These are phyloP conservation scores for Solanum piurae DNA, from an alignment of 257 asterid genomes.

Conservation along the genomic window DNA sequence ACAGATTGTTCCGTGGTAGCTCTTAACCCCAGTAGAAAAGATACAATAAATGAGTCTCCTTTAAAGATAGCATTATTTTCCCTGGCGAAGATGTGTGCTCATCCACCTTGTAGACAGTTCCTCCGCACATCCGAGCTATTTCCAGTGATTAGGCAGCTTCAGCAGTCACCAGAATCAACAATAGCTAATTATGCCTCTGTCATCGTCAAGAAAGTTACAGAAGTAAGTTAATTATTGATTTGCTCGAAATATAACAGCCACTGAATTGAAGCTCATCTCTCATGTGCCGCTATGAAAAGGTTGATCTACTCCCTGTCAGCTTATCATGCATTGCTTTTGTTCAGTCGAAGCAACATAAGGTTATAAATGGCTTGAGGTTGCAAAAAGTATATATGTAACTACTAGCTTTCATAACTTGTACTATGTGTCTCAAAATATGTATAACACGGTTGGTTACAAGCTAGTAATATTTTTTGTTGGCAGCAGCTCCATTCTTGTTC, in stretches of 20 bases:
- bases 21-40: constrained; percentile 55
- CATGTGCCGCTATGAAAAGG: background rate
- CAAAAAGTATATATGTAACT: background rate
- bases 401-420: background rate
- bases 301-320: background rate
- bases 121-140: constrained; percentile 68
- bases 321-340: background rate
- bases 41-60: constrained; percentile 76
- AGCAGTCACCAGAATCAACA: constrained; percentile 80
- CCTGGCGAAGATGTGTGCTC: constrained; percentile 87
- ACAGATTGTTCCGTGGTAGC: constrained; percentile 69
- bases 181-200: constrained; percentile 81
- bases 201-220: constrained; percentile 58
- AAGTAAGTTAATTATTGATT: constrained; percentile 1
- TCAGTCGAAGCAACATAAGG: background rate
- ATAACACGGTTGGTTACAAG: background rate
- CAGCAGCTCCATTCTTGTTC: background rate
- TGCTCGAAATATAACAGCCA: background rate
- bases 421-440: background rate
- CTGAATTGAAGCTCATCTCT: background rate
- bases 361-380: background rate
- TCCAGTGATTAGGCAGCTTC: constrained; percentile 64
- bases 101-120: constrained; percentile 72
- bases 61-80: constrained; percentile 81
- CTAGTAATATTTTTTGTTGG: background rate